Evolutionary conservation across 1,139 yeast species (phyloP).

Genomic region (Magnusiomyces tetraspermus): DNA sequence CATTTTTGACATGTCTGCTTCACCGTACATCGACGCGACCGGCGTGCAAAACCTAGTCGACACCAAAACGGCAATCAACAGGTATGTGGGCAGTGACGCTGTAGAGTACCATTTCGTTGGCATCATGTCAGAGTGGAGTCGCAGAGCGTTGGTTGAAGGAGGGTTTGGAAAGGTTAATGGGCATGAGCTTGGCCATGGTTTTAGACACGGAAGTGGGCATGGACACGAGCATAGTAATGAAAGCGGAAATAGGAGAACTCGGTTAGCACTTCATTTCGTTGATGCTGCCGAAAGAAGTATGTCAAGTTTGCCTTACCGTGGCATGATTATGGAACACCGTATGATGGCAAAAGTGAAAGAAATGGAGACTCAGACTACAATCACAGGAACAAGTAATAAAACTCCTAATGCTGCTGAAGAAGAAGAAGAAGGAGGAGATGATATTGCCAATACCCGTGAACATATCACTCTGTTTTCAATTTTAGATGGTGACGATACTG

Average conservation of each 20-base stretch:
- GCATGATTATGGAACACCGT: background rate
- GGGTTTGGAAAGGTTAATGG: conserved; percentile 58
- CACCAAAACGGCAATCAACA: conserved; percentile 59
- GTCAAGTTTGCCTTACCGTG: background rate
- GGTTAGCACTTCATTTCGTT: too few species aligned
- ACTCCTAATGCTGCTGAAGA: too few species aligned
- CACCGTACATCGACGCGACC: conserved; percentile 67
- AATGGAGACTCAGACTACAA: background rate
- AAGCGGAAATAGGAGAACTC: too few species aligned
- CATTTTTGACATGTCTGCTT: conserved; percentile 73
- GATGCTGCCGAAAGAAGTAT: conserved; percentile 4
- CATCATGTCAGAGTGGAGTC: conserved; percentile 75
- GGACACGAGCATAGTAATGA: too few species aligned
- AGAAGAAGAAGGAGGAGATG: too few species aligned
- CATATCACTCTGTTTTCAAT: background rate
- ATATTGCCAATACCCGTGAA: too few species aligned
- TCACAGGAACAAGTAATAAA: too few species aligned
- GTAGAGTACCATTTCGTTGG: conserved; percentile 92
- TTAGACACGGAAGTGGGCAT: too few species aligned
- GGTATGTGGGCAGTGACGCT: conserved; percentile 61
- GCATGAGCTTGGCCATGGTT: background rate
- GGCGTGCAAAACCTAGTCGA: conserved; percentile 73
- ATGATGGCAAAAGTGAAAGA: too few species aligned
- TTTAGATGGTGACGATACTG: background rate
- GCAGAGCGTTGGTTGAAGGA: conserved; percentile 62